phyloP scores from a whole-genome alignment of 805 yeast genomes.

The Schizosaccharomyces octosporus region DNA sequence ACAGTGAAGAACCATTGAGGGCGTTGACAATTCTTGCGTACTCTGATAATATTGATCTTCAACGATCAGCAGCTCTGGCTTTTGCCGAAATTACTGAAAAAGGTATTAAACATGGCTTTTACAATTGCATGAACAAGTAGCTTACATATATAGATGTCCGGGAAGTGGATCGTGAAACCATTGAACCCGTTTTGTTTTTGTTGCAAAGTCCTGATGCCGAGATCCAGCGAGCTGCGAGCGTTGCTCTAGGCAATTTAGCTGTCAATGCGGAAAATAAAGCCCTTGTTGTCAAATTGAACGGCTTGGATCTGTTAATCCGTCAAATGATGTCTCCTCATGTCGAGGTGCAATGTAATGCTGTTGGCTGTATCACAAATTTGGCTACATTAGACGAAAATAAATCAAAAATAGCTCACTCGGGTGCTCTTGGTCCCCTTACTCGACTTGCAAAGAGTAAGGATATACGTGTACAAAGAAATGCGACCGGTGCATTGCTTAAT shows the following conservation, averaged over 20 bases:
- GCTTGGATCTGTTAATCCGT: conserved; percentile 80
- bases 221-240: conserved; percentile 95
- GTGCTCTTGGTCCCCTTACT: conserved; percentile 84
- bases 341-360: conserved; percentile 97
- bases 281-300: conserved; percentile 92
- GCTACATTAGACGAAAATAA: conserved; percentile 96
- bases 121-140: neutral
- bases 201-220: conserved; percentile 75
- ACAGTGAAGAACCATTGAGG: conserved; percentile 52
- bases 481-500: conserved; percentile 90
- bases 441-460: conserved; percentile 85
- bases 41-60: conserved; percentile 82
- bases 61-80: conserved; percentile 90
- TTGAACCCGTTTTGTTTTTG: conserved; percentile 76
- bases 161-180: conserved; percentile 68
- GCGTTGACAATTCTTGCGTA: conserved; percentile 83
- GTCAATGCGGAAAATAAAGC: conserved; percentile 81
- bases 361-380: conserved; percentile 90
- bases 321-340: conserved; percentile 95
- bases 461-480: conserved; percentile 89
- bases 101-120: conserved; percentile 8
- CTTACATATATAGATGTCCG: conserved; percentile 31
- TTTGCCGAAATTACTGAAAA: conserved; percentile 97
- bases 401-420: conserved; percentile 83
- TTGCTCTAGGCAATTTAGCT: conserved; percentile 93